Evolutionary conservation across 2,329 filamentous ascomycete genomes (phyloP), one percentile per base, ranked within the genome.

Genomic region (Botryotinia globosa): DNA sequence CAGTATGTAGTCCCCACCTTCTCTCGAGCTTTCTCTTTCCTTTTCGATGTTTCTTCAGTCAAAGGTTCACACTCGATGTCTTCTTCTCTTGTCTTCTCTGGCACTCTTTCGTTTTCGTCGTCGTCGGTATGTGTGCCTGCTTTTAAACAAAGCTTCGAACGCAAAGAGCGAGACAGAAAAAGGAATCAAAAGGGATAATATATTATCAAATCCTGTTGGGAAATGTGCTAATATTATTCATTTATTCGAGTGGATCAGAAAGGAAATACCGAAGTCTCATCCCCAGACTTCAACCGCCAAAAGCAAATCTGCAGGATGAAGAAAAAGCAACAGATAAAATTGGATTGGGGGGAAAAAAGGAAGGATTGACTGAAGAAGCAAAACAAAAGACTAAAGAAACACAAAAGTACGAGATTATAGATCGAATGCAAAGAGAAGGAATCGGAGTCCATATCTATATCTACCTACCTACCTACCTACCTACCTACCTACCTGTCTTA

Each of bases 221-320:
- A 66, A 58, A 66, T 71, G 29, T 65, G 44, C 59, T 44, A 67
- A 72, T 59, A 67, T 67, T 29, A 59, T 67, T 72, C 12, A 37
- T 72, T 58, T 51, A 61, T 67, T 65, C 56, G 56, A 34, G 70
- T 72, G 70, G 70, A 72, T 64, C 67, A 69, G 54, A 69, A 71
- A 67, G 69, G 69, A 71, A 58, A 67, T 66, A 45, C 61, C 45
- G 29, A 58, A 62, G 45, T 58, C 61, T 56, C 45, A 71, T 58
- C 62, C 32, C 20, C 56, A 70, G 58, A 70, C 65, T 56, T 69
- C 67, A 72, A 51, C 42, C 44, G 25, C 16, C 51, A 44, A 63
- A 51, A 37, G 58, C 44, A 51, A 61, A 32, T 70, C 29, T 61
- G 56, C 42, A 63, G 44, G 44, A 45, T n/a, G 67, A 45, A 39